Evolutionary conservation across 805 yeast species (phyloP).

Genomic region (Monosporozyma servazzii): DNA sequence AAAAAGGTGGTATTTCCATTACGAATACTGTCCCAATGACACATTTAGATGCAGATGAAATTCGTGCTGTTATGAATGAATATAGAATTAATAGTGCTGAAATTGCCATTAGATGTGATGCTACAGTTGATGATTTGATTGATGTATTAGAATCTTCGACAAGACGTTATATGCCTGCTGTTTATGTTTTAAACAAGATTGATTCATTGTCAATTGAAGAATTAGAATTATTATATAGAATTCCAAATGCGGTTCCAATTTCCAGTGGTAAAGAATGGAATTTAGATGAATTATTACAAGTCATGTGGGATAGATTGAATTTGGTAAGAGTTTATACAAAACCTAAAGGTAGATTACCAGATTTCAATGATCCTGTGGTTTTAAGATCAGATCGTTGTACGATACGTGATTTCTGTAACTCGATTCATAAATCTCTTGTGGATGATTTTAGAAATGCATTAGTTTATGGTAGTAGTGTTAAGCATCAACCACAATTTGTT

Average conservation of each 20-base stretch:
- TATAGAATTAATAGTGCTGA: conserved; percentile 94
- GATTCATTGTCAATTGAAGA: conserved; percentile 93
- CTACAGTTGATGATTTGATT: conserved; percentile 92
- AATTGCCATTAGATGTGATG: conserved; percentile 93
- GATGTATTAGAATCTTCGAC: conserved; percentile 86
- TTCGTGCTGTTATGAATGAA: conserved; percentile 92
- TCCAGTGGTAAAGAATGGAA: conserved; percentile 97
- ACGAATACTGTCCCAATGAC: conserved; percentile 91
- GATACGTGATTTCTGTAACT: conserved; percentile 93
- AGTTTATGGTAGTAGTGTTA: conserved; percentile 88
- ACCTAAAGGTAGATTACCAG: conserved; percentile 92
- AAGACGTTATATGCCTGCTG: conserved; percentile 90
- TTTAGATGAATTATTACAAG: conserved; percentile 83
- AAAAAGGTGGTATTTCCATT: conserved; percentile 89
- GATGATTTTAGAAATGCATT: conserved; percentile 89
- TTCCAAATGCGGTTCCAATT: conserved; percentile 95
- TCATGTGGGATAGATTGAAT: conserved; percentile 90
- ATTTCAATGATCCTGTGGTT: conserved; percentile 91
- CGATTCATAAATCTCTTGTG: conserved; percentile 88
- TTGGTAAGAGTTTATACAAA: conserved; percentile 94
- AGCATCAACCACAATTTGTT: conserved; percentile 95
- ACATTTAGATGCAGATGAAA: conserved; percentile 84
- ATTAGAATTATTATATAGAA: conserved; percentile 77
- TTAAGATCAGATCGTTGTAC: conserved; percentile 71
- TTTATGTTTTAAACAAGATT: conserved; percentile 90